Conservation (phyloP, 306 rosid species). For the Begonia fuchsioides region DNA sequence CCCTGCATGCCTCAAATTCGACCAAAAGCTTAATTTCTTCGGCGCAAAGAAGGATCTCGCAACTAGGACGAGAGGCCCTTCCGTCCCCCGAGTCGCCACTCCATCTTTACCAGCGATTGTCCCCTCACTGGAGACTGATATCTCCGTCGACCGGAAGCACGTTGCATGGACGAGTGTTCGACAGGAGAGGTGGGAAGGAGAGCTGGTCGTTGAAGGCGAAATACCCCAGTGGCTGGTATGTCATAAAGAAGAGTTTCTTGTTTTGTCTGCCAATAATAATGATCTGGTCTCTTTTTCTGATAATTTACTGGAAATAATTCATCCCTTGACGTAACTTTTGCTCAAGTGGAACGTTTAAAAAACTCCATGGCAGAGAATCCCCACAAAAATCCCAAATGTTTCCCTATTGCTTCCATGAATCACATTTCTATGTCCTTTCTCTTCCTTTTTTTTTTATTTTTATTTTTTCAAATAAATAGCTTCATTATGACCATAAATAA, state of each 20-base stretch:
- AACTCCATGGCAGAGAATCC: too few species aligned
- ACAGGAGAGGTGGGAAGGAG: constrained; percentile 88
- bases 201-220: constrained; percentile 55
- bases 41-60: not conserved
- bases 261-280: too few species aligned
- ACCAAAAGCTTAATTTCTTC: not conserved
- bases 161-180: constrained; percentile 90
- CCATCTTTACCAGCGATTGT: constrained; percentile 23
- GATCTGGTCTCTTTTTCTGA: too few species aligned
- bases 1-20: not conserved
- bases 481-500: too few species aligned
- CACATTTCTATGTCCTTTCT: too few species aligned
- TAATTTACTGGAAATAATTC: too few species aligned
- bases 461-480: too few species aligned
- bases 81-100: constrained; percentile 33
- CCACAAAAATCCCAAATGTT: too few species aligned
- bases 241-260: not conserved
- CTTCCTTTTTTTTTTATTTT: too few species aligned
- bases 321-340: too few species aligned
- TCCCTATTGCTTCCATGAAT: too few species aligned
- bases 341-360: too few species aligned
- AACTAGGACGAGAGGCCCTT: constrained; percentile 5
- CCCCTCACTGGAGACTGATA: constrained; percentile 15
- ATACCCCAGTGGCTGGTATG: constrained; percentile 79
- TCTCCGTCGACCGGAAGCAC: constrained; percentile 21